Percentiles rank a stretch among this genome's conserved stretches.
phyloP scores from a whole-genome alignment of 2,329 filamentous ascomycete genomes.

The Colletotrichum melonis region DNA sequence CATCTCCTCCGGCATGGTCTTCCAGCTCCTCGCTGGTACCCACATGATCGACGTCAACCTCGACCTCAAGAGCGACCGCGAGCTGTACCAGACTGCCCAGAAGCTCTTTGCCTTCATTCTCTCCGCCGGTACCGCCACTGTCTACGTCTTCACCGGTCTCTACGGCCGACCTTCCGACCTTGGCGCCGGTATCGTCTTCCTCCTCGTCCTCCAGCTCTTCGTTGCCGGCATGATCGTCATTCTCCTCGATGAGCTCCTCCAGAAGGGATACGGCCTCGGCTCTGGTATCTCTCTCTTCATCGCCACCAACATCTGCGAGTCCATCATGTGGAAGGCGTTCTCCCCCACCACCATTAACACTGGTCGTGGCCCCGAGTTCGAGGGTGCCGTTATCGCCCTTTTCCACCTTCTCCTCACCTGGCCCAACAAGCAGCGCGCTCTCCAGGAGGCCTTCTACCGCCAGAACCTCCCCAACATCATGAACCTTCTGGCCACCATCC shows the following conservation, averaged over 20 bases:
- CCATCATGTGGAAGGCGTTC: slow-evolving; percentile 99
- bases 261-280: slow-evolving; percentile 99
- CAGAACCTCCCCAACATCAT: slow-evolving; percentile 99
- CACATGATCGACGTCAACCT: slow-evolving; percentile 99
- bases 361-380: slow-evolving; percentile 97
- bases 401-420: slow-evolving; percentile 98
- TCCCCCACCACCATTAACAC: slow-evolving; percentile 99
- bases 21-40: slow-evolving; percentile 99
- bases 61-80: slow-evolving; percentile 99
- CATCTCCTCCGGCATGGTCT: slow-evolving; percentile 99
- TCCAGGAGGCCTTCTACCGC: slow-evolving; percentile 98
- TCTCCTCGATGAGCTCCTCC: slow-evolving; percentile 97
- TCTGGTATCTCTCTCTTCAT: slow-evolving; percentile 99
- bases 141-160: slow-evolving; percentile 97
- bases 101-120: slow-evolving; percentile 99
- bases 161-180: slow-evolving; percentile 98
- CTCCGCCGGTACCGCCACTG: slow-evolving; percentile 95
- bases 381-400: slow-evolving; percentile 96
- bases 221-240: slow-evolving; percentile 99
- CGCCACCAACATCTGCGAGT: slow-evolving; percentile 99
- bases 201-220: slow-evolving; percentile 97
- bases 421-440: slow-evolving; percentile 98
- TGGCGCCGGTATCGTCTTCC: slow-evolving; percentile 96
- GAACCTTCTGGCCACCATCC: slow-evolving; percentile 93
- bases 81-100: slow-evolving; percentile 99